A percentile compares a stretch with the other conserved stretches of the same genome.
These are phyloP conservation scores for Camillea tinctor DNA, from an alignment of 2,329 filamentous ascomycete species.

Conservation along the genomic window DNA sequence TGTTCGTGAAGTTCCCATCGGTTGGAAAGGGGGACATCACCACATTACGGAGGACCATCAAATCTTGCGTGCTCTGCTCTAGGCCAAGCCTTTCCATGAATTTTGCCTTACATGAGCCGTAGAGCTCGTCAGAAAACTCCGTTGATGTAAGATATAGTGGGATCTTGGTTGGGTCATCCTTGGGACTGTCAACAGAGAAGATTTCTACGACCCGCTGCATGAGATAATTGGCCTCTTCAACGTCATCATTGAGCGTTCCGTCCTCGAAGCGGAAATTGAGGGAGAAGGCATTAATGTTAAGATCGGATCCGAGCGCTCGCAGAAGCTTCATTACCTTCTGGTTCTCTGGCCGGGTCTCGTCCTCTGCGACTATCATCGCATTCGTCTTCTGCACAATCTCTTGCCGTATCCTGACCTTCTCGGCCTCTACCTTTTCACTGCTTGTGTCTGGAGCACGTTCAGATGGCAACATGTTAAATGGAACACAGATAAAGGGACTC, in stretches of 20 bases:
- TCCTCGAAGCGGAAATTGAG: conserved; percentile 42
- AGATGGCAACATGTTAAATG: conserved; percentile 42
- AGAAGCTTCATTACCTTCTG: conserved; percentile 39
- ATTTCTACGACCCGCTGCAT: conserved; percentile 43
- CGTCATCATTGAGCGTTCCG: conserved; percentile 40
- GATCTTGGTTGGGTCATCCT: conserved; percentile 39
- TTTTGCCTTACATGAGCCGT: conserved; percentile 39
- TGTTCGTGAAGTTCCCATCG: conserved; percentile 38
- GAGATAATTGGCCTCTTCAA: conserved; percentile 49
- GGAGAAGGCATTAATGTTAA: conserved; percentile 46
- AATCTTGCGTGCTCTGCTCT: conserved; percentile 30
- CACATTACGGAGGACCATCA: conserved; percentile 47
- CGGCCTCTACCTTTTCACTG: conserved; percentile 31
- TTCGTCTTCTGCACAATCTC: conserved; percentile 40
- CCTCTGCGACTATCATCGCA: conserved; percentile 33
- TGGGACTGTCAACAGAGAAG: conserved; percentile 40
- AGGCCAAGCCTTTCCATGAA: conserved; percentile 43
- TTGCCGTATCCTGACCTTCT: conserved; percentile 38
- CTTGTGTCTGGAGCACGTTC: conserved; percentile 28
- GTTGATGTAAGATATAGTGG: conserved; percentile 47
- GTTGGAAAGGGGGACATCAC: conserved; percentile 47
- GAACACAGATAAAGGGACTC: conserved; percentile 38
- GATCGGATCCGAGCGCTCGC: conserved; percentile 42
- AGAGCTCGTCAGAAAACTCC: conserved; percentile 38
- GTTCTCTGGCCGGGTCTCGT: conserved; percentile 24